Base-by-base conservation (phyloP, 2,329 filamentous ascomycete species). In the Lojkania enalia region DNA sequence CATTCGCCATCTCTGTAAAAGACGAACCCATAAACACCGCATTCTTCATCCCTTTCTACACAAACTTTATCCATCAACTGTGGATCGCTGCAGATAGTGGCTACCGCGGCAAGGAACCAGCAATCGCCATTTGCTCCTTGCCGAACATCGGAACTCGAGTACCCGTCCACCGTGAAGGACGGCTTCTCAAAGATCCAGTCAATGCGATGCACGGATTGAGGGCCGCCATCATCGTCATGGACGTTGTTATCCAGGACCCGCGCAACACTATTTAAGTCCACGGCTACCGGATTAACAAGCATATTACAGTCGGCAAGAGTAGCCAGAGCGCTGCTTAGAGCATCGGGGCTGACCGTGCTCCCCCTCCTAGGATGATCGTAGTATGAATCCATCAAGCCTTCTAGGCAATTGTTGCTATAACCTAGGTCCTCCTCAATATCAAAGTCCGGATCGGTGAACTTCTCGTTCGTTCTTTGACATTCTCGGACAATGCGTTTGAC, bases 21-120 rank as follows among this genome's bases (percentile, higher is more conserved):
- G 4, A 94, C 87, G 54, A 94, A 95, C 0, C 89, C 89, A 52
- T 94, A 94, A 0, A 92, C 87, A 3, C 88, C 88, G 2, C 90
- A 83, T 18, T 81, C 77, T 61, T 88, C 81, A 54, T 94, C 81
- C 16, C 81, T 78, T 3, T 81, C 84, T 23, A 94, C 87, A 53
- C 88, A 94, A 4, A 90, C 75, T 41, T 75, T 81, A 62, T 90
- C 80, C 39, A 94, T 87, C 36, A 92, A 69, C 0, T 80, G 80
- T 13, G 79, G 71, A 66, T 88, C 86, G 63, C 87, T 88, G 55
- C 83, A 85, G 33, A 94, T 76, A 0, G 87, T 88, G 53, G 86
- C 88, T 20, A 95, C 70, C 1, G 87, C 87, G 7, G 89, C 85
- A 71, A 95, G 82, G 46, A 94, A 81, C 88, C 89, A 95, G 65